Conservation (phyloP, 768 basidiomycete genomes). For the Tremella yokohamensis region DNA sequence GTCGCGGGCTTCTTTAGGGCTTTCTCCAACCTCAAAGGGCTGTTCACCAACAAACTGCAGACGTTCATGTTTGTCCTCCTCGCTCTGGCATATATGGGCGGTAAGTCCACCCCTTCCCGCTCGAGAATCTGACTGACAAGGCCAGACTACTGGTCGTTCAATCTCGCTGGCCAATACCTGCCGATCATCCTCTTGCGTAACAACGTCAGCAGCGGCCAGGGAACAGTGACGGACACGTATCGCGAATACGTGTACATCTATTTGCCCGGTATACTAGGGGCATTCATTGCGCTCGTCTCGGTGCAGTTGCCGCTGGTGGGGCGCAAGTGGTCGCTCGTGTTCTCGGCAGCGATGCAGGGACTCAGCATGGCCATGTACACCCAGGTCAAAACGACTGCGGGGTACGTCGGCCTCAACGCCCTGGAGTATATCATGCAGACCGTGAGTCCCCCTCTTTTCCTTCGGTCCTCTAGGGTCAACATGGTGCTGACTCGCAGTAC, state of each 20-base stretch:
- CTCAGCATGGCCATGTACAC: slow-evolving; percentile 49
- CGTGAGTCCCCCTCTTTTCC: slow-evolving; percentile 17
- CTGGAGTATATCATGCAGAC: slow-evolving; percentile 49
- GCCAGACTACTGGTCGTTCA: slow-evolving; percentile 48
- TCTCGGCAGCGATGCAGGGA: slow-evolving; percentile 42
- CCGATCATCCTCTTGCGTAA: slow-evolving; percentile 50
- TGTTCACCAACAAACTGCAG: slow-evolving; percentile 49
- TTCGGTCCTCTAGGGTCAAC: neutral
- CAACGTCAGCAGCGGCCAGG: slow-evolving; percentile 37
- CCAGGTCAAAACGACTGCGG: slow-evolving; percentile 40
- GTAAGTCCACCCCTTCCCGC: slow-evolving; percentile 19
- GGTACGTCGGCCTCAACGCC: slow-evolving; percentile 47
- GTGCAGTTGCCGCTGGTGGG: slow-evolving; percentile 44
- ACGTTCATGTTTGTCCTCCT: slow-evolving; percentile 40
- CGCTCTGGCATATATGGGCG: slow-evolving; percentile 47
- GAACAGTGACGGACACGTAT: slow-evolving; percentile 50
- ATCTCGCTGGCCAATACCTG: slow-evolving; percentile 49
- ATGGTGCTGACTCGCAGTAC: slow-evolving; percentile 19
- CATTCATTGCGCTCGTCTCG: slow-evolving; percentile 40
- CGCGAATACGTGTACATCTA: slow-evolving; percentile 49
- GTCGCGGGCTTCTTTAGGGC: neutral
- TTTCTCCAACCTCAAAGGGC: slow-evolving; percentile 42
- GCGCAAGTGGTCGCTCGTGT: slow-evolving; percentile 43
- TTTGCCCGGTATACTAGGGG: slow-evolving; percentile 45
- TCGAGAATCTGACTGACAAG: neutral